phyloP scores from a whole-genome alignment of 345 rosid species.

The Hibiscus trionum region DNA sequence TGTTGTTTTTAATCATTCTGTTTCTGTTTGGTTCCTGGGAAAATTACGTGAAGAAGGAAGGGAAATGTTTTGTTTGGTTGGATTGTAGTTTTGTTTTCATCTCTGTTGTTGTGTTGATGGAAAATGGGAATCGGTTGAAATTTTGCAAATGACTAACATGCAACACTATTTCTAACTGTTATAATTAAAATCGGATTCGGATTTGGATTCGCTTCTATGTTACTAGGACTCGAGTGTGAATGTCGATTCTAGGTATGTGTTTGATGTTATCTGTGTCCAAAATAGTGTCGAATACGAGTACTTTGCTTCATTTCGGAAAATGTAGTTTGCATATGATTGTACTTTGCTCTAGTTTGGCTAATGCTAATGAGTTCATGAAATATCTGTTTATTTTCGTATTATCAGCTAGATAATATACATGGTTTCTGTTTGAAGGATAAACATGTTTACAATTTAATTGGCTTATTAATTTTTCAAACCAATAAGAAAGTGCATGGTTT shows the following conservation, averaged over 20 bases:
- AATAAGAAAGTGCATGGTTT: background rate
- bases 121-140: background rate
- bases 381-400: background rate
- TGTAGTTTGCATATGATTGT: too few relatives aligned
- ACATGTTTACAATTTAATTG: background rate
- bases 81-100: background rate
- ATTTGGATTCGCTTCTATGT: too few relatives aligned
- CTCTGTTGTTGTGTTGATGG: background rate
- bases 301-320: background rate
- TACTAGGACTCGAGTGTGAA: too few relatives aligned
- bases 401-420: background rate
- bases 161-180: background rate
- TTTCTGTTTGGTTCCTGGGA: background rate
- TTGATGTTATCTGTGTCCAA: too few relatives aligned
- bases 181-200: background rate
- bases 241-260: too few relatives aligned
- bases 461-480: background rate
- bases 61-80: background rate
- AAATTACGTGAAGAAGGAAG: background rate
- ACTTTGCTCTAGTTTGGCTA: too few relatives aligned
- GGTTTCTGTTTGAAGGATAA: background rate
- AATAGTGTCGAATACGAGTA: background rate
- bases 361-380: background rate
- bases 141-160: background rate
- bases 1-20: background rate